Base-by-base conservation (phyloP, 139 green algal species). In the Tetradesmus obliquus region DNA sequence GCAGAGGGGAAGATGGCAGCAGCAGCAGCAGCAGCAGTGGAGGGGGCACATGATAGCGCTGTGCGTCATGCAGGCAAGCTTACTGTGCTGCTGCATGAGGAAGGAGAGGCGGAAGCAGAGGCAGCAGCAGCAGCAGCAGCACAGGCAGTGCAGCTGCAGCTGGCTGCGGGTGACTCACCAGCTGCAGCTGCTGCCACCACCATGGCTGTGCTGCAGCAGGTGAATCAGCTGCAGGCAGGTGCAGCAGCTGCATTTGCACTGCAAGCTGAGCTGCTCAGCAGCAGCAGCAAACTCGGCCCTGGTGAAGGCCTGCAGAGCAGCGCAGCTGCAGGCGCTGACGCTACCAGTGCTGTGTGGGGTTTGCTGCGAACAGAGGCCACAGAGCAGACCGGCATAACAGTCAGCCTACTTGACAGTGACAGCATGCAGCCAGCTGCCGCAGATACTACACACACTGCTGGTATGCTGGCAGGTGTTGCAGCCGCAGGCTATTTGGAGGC, bases 321-420 rank as follows among this genome's bases (percentile, higher is more conserved):
- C 88, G 58, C 7, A 10, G 76, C 55, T 4, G 55, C 85, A 55
- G 45, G 32, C 5, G 82, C 86, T 15, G 82, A 79, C 51, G 80
- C 69, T 6, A 22, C 55, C 2, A 79, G 53, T 84, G 79, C 89
- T 3, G 32, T 95, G 19, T 89, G 89, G 81, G 94, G 94, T 19
- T 66, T 96, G 8, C 86, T 96, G 51, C 87, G 92, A 3, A 93
- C 93, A 2, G 94, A 91, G 8, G 94, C 94, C 1, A 91, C 87
- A 22, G 94, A 95, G 58, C 72, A 72, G 86, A 57, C 69, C 22
- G 22, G 20, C 19, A 90, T 79, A 22, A 55, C 53, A 69, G 71
- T 90, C 7, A 55, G 15, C 53, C 20, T 90, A 15, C 4, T 84
- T 10, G 86, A 83, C 45, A 79, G 15, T n/a, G 85, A 82, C 66